A percentile compares a stretch with the other conserved stretches of the same genome.
Conservation (phyloP, 345 rosid species). For the Eucalyptus caleyi region DNA sequence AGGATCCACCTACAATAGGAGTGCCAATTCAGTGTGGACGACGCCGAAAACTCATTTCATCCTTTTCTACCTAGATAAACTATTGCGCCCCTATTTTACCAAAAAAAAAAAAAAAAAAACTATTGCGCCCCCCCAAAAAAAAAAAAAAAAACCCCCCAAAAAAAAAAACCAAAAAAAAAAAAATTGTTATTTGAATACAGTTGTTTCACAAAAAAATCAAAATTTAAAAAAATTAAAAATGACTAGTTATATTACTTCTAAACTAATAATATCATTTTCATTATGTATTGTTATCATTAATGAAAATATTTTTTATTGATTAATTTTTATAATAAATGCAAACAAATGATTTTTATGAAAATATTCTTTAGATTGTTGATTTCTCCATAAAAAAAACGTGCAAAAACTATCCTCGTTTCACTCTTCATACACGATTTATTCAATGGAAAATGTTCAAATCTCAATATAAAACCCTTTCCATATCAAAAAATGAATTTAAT, state of each 20-base stretch:
- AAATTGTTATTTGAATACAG: not conserved
- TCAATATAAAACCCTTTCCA: not conserved
- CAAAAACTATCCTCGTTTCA: not conserved
- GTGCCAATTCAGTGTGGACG: not conserved
- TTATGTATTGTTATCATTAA: not conserved
- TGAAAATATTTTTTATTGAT: not conserved
- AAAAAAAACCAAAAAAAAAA: not conserved
- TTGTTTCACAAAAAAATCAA: not conserved
- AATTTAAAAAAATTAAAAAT: not conserved
- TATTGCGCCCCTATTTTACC: not conserved
- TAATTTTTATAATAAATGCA: not conserved
- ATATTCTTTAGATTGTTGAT: accelerated
- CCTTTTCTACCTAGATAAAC: not conserved
- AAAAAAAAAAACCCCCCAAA: not conserved
- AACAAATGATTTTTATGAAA: not conserved
- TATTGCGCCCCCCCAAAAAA: not conserved
- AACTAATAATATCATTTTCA: not conserved
- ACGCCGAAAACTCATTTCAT: not conserved
- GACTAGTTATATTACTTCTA: not conserved
- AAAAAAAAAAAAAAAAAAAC: not conserved
- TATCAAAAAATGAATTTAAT: accelerated
- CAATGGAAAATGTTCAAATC: not conserved
- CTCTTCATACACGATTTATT: not conserved
- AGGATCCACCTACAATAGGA: not conserved
- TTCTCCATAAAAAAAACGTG: accelerated